These are phyloP conservation scores for Kodamaea nitidulidarum DNA, from an alignment of 805 yeast species.

Conservation along the genomic window DNA sequence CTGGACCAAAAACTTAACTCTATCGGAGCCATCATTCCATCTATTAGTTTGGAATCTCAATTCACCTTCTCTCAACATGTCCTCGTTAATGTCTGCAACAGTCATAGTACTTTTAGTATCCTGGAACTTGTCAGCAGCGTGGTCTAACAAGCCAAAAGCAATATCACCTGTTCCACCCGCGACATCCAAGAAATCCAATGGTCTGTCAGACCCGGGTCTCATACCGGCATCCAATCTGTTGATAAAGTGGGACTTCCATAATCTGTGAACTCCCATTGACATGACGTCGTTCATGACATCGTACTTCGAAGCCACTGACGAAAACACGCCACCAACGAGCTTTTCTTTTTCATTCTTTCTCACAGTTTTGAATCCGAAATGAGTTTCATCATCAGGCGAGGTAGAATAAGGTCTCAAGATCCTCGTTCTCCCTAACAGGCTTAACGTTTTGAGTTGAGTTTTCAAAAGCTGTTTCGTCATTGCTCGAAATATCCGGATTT, in stretches of 20 bases:
- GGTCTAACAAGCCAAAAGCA: conserved; percentile 91
- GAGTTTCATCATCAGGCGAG: conserved; percentile 45
- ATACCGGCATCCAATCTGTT: conserved; percentile 86
- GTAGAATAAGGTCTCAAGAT: not conserved
- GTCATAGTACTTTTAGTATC: conserved; percentile 81
- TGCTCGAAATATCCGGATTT: not conserved
- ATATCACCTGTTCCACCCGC: conserved; percentile 99
- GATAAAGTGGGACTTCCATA: conserved; percentile 93
- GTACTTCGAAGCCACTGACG: conserved; percentile 90
- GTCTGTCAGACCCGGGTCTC: conserved; percentile 75
- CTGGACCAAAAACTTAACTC: conserved; percentile 81
- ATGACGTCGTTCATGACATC: conserved; percentile 98
- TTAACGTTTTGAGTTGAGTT: not conserved
- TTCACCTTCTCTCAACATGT: conserved; percentile 92
- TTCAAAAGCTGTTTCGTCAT: conserved; percentile 2
- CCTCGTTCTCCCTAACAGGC: not conserved
- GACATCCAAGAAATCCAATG: conserved; percentile 86
- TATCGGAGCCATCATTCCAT: conserved; percentile 54
- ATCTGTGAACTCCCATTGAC: conserved; percentile 91
- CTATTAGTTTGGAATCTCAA: conserved; percentile 59
- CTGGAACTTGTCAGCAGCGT: conserved; percentile 73
- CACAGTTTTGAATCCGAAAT: conserved; percentile 87
- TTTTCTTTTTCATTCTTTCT: conserved; percentile 76
- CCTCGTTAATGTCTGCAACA: conserved; percentile 91
- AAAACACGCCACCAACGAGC: conserved; percentile 81